A percentile compares a stretch with the other conserved stretches of the same genome.
phyloP scores from a whole-genome alignment of 768 basidiomycete genomes.

The Pleurotus eryngii region DNA sequence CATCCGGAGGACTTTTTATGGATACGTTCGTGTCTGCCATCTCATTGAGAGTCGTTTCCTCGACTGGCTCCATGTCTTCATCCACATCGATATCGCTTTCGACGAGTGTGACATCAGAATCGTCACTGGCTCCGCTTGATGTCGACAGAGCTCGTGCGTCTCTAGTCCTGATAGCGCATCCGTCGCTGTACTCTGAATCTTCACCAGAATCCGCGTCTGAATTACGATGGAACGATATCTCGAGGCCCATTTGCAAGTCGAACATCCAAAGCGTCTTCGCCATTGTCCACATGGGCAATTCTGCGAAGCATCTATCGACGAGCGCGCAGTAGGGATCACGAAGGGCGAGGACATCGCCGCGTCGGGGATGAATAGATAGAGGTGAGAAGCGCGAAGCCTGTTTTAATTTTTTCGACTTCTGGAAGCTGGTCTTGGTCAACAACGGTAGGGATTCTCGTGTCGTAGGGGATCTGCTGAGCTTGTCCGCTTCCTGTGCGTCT shows the following conservation, averaged over 20 bases:
- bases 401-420: conserved; percentile 4
- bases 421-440: conserved; percentile 2
- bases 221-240: conserved; percentile 9
- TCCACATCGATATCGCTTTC: conserved; percentile 44
- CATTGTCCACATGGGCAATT: conserved; percentile 62
- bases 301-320: conserved; percentile 58
- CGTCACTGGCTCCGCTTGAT: conserved; percentile 38
- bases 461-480: conserved; percentile 9
- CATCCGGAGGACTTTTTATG: too few relatives aligned
- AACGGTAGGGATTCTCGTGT: conserved; percentile 9
- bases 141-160: conserved; percentile 28
- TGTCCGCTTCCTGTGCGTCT: conserved; percentile 4
- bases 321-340: conserved; percentile 55
- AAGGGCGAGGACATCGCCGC: conserved; percentile 57
- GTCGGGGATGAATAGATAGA: conserved; percentile 52
- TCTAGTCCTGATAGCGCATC: conserved; percentile 21
- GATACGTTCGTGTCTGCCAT: conserved; percentile 1
- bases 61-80: conserved; percentile 10
- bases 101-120: conserved; percentile 57
- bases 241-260: conserved; percentile 43
- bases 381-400: conserved; percentile 16
- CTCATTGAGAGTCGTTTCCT: conserved; percentile 10
- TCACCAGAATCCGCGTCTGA: not conserved
- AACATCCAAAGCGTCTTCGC: conserved; percentile 63
- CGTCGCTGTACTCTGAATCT: conserved; percentile 10